A percentile compares a stretch with the other conserved stretches of the same genome.
Evolutionary conservation across 495 filamentous ascomycete species (phyloP).

Genomic region (Aspergillus kassunensis): DNA sequence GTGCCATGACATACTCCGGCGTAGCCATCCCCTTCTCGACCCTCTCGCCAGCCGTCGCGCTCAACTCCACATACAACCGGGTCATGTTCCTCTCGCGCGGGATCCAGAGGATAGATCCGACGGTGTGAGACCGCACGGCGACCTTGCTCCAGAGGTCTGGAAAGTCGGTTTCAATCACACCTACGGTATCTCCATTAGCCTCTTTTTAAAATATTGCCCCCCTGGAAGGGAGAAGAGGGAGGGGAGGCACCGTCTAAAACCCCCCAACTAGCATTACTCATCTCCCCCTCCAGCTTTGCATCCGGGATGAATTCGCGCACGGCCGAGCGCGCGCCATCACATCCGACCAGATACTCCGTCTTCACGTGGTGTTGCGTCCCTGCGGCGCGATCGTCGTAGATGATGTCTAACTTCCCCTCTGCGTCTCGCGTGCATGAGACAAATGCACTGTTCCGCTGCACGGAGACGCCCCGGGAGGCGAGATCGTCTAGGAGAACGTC

Average conservation of each 20-base stretch:
- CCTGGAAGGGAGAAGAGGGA: too few species aligned
- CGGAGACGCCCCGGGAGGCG: conserved; percentile 49
- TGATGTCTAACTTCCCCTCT: conserved; percentile 25
- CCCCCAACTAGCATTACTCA: conserved; percentile 67
- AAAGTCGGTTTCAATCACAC: conserved; percentile 68
- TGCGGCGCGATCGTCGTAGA: conserved; percentile 21
- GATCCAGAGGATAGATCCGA: conserved; percentile 73
- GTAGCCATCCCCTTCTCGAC: conserved; percentile 59
- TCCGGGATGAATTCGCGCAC: conserved; percentile 40
- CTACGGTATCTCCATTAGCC: conserved; percentile 8
- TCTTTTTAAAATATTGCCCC: too few species aligned
- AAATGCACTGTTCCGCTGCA: conserved; percentile 55
- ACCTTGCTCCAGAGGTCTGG: conserved; percentile 74
- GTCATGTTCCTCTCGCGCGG: conserved; percentile 73
- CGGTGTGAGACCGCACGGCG: conserved; percentile 58
- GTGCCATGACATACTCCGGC: conserved; percentile 62
- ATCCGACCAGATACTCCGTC: conserved; percentile 30
- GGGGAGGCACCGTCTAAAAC: conserved; percentile 59
- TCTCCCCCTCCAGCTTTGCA: conserved; percentile 57
- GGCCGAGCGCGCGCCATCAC: conserved; percentile 31
- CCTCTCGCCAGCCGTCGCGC: conserved; percentile 59
- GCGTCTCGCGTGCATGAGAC: conserved; percentile 41
- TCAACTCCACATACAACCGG: conserved; percentile 71
- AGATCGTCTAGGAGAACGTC: conserved; percentile 63
- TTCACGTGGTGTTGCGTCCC: conserved; percentile 13